These are phyloP conservation scores for Penstemon davidsonii DNA, from an alignment of 257 asterid species.

Conservation along the genomic window DNA sequence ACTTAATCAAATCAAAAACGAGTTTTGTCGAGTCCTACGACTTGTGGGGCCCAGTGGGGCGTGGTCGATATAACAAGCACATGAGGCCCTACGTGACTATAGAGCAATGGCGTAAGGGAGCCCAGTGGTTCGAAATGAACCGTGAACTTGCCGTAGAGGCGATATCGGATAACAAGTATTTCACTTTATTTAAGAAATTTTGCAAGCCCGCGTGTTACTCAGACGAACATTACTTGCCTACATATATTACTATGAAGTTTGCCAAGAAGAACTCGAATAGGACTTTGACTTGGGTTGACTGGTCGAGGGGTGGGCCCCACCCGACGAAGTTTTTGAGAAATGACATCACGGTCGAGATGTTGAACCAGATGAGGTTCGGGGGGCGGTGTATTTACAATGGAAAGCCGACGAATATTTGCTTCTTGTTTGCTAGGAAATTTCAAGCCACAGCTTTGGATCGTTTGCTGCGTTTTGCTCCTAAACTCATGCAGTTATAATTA, in stretches of 20 bases:
- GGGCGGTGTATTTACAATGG: constrained; percentile 57
- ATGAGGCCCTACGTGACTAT: constrained; percentile 53
- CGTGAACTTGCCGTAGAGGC: constrained; percentile 53
- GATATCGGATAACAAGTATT: constrained; percentile 40
- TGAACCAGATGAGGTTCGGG: constrained; percentile 41
- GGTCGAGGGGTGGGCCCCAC: constrained; percentile 82
- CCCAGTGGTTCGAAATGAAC: constrained; percentile 71
- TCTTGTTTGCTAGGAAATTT: constrained; percentile 81
- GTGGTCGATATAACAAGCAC: constrained; percentile 56
- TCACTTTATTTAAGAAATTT: constrained; percentile 34
- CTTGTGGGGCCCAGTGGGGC: constrained; percentile 54
- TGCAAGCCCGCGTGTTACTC: constrained; percentile 74
- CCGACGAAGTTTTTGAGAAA: constrained; percentile 46
- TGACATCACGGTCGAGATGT: constrained; percentile 42
- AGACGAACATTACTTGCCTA: constrained; percentile 79
- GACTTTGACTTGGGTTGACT: constrained; percentile 87
- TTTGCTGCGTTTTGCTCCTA: constrained; percentile 54
- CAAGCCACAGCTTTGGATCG: constrained; percentile 48
- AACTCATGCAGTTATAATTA: constrained; percentile 34
- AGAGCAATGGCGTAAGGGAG: constrained; percentile 65
- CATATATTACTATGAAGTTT: constrained; percentile 43
- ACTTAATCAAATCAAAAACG: constrained; percentile 46
- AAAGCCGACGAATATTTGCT: constrained; percentile 42
- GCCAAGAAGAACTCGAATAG: constrained; percentile 46
- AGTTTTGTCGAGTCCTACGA: constrained; percentile 61